phyloP scores from a whole-genome alignment of 2,329 filamentous ascomycete species.

The Ascocoryne sarcoides region DNA sequence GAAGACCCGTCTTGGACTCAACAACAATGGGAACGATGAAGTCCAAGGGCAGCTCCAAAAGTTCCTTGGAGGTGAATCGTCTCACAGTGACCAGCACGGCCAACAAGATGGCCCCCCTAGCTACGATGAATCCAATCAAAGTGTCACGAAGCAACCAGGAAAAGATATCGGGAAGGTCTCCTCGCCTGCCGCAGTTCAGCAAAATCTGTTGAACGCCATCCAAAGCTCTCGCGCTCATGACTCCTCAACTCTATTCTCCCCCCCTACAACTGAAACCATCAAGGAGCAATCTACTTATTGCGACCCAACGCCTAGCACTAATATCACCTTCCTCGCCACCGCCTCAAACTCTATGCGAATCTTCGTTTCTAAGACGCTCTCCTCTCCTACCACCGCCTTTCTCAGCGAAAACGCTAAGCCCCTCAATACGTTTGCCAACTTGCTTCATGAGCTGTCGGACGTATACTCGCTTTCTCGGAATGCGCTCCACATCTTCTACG shows the following conservation, averaged over 20 bases:
- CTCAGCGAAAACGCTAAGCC: slow-evolving; percentile 49
- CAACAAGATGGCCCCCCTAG: slow-evolving; percentile 18
- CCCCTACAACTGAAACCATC: slow-evolving; percentile 62
- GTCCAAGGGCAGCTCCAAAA: slow-evolving; percentile 37
- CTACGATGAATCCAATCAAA: slow-evolving; percentile 19
- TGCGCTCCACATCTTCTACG: slow-evolving; percentile 80
- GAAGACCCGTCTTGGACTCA: slow-evolving; percentile 59
- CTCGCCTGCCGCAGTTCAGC: slow-evolving; percentile 51
- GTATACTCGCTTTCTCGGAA: slow-evolving; percentile 64
- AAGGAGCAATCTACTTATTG: slow-evolving; percentile 83
- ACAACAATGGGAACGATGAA: slow-evolving; percentile 34
- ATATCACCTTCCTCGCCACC: slow-evolving; percentile 63
- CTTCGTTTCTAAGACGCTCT: slow-evolving; percentile 53
- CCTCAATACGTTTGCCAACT: slow-evolving; percentile 59
- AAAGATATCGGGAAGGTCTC: slow-evolving; percentile 39
- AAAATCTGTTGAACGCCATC: slow-evolving; percentile 70
- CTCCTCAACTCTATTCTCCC: slow-evolving; percentile 62
- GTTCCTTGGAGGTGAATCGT: slow-evolving; percentile 30
- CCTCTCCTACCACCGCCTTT: slow-evolving; percentile 43
- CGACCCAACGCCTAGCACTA: slow-evolving; percentile 64
- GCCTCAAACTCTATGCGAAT: slow-evolving; percentile 65
- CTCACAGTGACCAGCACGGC: slow-evolving; percentile 4
- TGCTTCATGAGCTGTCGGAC: slow-evolving; percentile 60
- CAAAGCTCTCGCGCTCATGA: slow-evolving; percentile 69
- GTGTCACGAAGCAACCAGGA: background rate